Evolutionary conservation across 192 early-diverging fungal species (phyloP), one percentile per base, ranked within the genome.

Genomic region (Umbelopsis isabellina): DNA sequence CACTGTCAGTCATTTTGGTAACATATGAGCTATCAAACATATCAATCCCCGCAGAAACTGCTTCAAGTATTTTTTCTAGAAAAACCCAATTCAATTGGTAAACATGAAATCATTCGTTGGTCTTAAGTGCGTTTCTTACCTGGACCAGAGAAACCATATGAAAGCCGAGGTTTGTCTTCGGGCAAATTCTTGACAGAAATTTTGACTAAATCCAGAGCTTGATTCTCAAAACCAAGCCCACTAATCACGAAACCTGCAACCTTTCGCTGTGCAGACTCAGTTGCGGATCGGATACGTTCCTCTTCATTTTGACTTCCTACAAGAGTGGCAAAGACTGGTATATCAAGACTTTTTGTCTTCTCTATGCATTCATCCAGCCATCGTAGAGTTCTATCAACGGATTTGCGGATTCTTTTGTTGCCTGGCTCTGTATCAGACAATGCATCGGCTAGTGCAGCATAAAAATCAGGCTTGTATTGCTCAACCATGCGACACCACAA

Each of bases 1-100:
- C 91, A 51, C 85, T 81, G 46, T 90, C 85, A 3, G 90, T 89
- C 71, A 88, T 76, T 11, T 85, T 82, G 37, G 73, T 85, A 20
- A 89, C 80, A 73, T 93, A 93, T 58, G 80, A 78, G 23, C 86
- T 86, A 46, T 44, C 33, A 75, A 93, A 91, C 53, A 93, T 65
- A 69, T 93, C 92, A 21, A 88, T 82, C 3, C 92, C 92, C 4
- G 80, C 45, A 1, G 72, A 58, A 48, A 89, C 76, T n/a, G 77
- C 84, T 50, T 47, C 52, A 46, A 89, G 66, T 25, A 89, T 77
- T 20, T 80, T 73, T 74, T 84, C 86, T 85, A 75, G 13, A 27
- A 27, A 10, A 1, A 21, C 27, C 37, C 33, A 18, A 71, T 16
- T 9, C 16, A 20, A 22, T 22, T 33, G 22, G 35, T 7, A 30